Evolutionary conservation across 2,329 filamentous ascomycete genomes (phyloP), one percentile per base, ranked within the genome.

Genomic region (Leptographium wingfieldii): DNA sequence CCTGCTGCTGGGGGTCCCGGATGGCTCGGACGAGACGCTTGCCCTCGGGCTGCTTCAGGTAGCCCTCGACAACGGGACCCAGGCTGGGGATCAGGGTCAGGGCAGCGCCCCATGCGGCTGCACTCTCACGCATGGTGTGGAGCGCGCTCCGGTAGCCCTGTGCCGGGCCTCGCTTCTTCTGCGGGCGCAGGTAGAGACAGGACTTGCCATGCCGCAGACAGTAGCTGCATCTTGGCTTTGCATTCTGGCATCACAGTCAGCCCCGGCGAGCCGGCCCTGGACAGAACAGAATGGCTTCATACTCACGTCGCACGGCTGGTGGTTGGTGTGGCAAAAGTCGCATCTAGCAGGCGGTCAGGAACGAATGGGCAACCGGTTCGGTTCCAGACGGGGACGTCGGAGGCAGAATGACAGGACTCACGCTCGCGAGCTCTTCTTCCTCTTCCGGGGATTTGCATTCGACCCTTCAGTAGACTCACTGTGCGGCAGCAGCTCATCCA

Each of bases 241-340:
- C 73, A 62, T 77, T 77, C 63, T 66, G 40, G 35, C 22, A 6
- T 10, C 22, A 25, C n/a, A 12, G 16, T 31, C 5, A 46, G 43
- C 43, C 14, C 5, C 43, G 19, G 16, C 5, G 43, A 5, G 7
- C 14, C 7, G 43, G 43, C 43, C 4, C 43, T 46, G 43, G 16
- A 22, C 19, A 7, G 43, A 5, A 40, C 38, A 14, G 35, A 16
- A n/a, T 33, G 11, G 43, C 7, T n/a, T 7, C 2, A 52, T n/a
- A 60, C 64, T 4, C 55, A 66, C 64, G 66, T 77, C 75, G 66
- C 75, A 77, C 6, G 75, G 74, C 67, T 77, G 74, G 62, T 77
- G 75, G 65, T 77, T 75, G 58, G 74, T 72, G 62, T 77, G 76
- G 63, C 74, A 77, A 55, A 74, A 75, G 67, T 77, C 75, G 67